A percentile compares a stretch with the other conserved stretches of the same genome.
These are phyloP conservation scores for Tylopilus plumbeoviolaceoides DNA, from an alignment of 768 basidiomycete species.

Conservation along the genomic window DNA sequence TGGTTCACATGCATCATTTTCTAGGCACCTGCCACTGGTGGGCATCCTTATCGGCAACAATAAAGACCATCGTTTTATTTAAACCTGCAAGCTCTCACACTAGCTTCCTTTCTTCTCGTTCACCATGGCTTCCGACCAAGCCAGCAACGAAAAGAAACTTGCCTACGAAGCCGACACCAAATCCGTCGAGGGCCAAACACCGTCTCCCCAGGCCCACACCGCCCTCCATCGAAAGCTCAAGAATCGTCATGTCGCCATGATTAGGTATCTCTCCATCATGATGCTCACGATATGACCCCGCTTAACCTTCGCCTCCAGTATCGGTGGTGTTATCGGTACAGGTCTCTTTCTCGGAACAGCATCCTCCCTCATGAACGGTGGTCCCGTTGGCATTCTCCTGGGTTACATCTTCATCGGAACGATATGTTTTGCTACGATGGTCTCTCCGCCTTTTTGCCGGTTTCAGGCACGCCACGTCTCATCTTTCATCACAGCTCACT, in stretches of 20 bases:
- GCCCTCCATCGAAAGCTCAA: conserved; percentile 28
- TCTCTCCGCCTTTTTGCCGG: neutral
- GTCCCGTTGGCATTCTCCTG: conserved; percentile 45
- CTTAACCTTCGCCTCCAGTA: conserved; percentile 11
- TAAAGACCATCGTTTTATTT: neutral
- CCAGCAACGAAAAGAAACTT: neutral
- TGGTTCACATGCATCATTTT: neutral
- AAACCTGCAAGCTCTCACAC: neutral
- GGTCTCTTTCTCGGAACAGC: conserved; percentile 35
- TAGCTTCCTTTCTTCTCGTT: neutral
- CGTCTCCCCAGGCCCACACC: neutral
- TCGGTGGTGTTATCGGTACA: conserved; percentile 41
- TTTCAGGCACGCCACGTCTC: neutral
- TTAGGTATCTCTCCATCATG: conserved; percentile 18
- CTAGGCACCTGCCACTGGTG: neutral
- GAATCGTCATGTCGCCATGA: conserved; percentile 35
- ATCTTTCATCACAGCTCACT: conserved; percentile 21
- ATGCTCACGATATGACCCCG: no score
- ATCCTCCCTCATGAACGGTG: conserved; percentile 36
- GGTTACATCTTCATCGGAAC: conserved; percentile 37
- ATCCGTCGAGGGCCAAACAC: conserved; percentile 10
- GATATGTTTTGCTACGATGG: conserved; percentile 39
- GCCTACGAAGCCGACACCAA: conserved; percentile 2
- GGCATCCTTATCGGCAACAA: neutral
- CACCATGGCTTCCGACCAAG: neutral